Evolutionary conservation across 2,329 filamentous ascomycete genomes (phyloP).

Genomic region (Zymoseptoria crescenta): DNA sequence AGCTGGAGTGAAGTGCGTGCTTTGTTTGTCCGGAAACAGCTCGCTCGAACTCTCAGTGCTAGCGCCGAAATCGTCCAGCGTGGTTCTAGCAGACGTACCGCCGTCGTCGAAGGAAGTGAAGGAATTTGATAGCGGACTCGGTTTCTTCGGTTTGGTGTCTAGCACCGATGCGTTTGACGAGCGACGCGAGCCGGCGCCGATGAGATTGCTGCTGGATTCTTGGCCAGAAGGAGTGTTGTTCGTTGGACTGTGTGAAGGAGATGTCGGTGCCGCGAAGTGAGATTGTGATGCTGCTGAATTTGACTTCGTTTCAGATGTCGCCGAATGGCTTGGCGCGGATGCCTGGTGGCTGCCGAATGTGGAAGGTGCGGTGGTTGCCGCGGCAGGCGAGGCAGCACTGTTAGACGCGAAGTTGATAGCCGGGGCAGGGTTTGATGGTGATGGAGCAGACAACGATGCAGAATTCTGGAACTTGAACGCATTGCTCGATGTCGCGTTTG

Average conservation of each 20-base stretch:
- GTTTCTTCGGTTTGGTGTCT: constrained; percentile 24
- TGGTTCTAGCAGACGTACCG: neutral
- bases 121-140: constrained; percentile 29
- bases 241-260: constrained; percentile 1
- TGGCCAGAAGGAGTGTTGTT: neutral
- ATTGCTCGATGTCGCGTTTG: constrained; percentile 1
- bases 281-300: constrained; percentile 9
- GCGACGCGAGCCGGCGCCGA: constrained; percentile 10
- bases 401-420: neutral
- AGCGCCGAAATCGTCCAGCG: neutral
- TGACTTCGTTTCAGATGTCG: constrained; percentile 16
- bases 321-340: constrained; percentile 7
- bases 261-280: constrained; percentile 5
- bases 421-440: neutral
- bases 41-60: neutral
- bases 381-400: neutral
- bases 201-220: constrained; percentile 4
- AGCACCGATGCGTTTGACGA: constrained; percentile 7
- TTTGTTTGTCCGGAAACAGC: neutral
- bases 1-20: constrained; percentile 2
- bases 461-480: neutral
- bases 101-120: constrained; percentile 18
- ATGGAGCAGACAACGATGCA: neutral
- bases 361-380: neutral
- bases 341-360: neutral